Base-by-base conservation (phyloP, 1,139 yeast genomes). In the Pichia sp. region DNA sequence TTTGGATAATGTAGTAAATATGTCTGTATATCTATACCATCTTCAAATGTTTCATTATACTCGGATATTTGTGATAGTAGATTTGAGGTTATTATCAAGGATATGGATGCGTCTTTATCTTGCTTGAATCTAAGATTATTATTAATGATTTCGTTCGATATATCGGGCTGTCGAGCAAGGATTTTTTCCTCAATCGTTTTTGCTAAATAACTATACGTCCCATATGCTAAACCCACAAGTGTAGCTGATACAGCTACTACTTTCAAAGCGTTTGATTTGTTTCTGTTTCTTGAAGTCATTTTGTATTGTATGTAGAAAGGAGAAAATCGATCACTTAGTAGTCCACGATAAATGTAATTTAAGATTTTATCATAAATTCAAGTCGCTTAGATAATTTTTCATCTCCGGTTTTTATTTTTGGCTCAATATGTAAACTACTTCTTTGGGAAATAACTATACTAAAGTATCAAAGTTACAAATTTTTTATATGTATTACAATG, bases 1-100 rank as follows among this genome's bases (percentile, higher is more conserved):
- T 55, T 57, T 3, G 59, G 56, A 42, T 56, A 59, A 1, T 37
- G 40, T 16, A 42, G 30, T 5, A 60, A 37, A 42, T 52, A 53
- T 16, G 37, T 34, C 38, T 44, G 50, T 11, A 53, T 25, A 36
- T 51, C 53, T 20, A 53, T 44, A 4, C 49, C 52, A 37, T 48
- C 51, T 42, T 52, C 55, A 20, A 44, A 22, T 9, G n/a, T 25
- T 15, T 42, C 32, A 37, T 50, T 48, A 27, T 47, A 41, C 9
- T 47, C 37, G 2, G 42, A 43, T 9, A 48, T 50, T 18, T 27
- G 24, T 2, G 41, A 22, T 29, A 56, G 27, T n/a, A 51, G 41
- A 3, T 46, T 24, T 18, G 40, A 18, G 3, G 59, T 47, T 12
- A 59, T 44, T n/a, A 58, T 59, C 8, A 59, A 40, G 0, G 60